Evolutionary conservation across 208 protist genomes (phyloP).

Genomic region (Leishmania martiniquensis): DNA sequence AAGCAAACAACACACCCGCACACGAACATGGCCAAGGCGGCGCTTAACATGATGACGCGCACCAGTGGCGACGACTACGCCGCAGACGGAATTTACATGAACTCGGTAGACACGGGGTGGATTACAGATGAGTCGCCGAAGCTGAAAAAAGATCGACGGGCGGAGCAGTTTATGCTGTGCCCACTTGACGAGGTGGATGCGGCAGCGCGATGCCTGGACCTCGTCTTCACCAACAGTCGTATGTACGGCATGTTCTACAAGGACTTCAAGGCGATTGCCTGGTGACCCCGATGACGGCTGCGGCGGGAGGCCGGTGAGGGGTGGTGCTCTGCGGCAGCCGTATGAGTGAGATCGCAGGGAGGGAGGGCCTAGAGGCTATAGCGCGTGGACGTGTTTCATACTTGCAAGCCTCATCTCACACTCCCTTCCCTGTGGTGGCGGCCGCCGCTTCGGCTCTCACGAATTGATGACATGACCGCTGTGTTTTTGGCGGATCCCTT

Average conservation of each 20-base stretch:
- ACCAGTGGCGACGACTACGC: slow-evolving; percentile 93
- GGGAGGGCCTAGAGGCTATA: background rate
- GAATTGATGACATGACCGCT: background rate
- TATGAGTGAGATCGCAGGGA: background rate
- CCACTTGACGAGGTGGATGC: slow-evolving; percentile 97
- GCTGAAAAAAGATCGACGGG: slow-evolving; percentile 81
- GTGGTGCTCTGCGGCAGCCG: background rate
- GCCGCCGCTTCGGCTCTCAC: background rate
- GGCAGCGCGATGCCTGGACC: slow-evolving; percentile 95
- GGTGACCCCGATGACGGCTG: slow-evolving; percentile 40
- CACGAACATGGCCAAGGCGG: slow-evolving; percentile 99
- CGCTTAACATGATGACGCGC: slow-evolving; percentile 99
- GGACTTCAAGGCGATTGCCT: slow-evolving; percentile 89
- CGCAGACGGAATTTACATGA: slow-evolving; percentile 96
- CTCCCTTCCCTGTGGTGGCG: background rate
- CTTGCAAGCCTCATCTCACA: background rate
- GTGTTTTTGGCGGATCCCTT: background rate
- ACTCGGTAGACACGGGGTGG: slow-evolving; percentile 98
- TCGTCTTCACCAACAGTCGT: slow-evolving; percentile 89
- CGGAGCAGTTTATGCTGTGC: slow-evolving; percentile 64
- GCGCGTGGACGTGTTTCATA: background rate
- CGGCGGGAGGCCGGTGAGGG: background rate
- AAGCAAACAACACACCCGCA: slow-evolving; percentile 96
- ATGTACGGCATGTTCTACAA: slow-evolving; percentile 92
- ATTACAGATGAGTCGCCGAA: slow-evolving; percentile 96